Evolutionary conservation across 371 early-diverging fungal species (phyloP).

Genomic region (Mortierella sp.): DNA sequence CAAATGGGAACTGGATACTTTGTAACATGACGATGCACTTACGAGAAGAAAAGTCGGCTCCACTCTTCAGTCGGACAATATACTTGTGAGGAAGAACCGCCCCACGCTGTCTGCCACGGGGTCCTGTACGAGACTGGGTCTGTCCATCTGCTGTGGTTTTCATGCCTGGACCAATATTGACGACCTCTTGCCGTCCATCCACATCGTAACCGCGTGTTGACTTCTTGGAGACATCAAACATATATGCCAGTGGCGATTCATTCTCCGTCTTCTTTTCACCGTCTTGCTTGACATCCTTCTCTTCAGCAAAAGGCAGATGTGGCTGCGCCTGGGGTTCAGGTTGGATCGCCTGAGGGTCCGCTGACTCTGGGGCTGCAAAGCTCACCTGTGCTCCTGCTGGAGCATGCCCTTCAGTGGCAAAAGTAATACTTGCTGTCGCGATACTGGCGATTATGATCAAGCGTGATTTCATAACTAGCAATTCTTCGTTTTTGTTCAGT

Average conservation of each 20-base stretch:
- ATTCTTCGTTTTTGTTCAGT: background rate
- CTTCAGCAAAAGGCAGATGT: background rate
- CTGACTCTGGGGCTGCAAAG: conserved; percentile 2
- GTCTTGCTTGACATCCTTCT: background rate
- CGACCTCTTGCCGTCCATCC: conserved; percentile 46
- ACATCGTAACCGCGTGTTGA: conserved; percentile 40
- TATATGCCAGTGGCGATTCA: conserved; percentile 14
- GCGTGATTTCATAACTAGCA: conserved; percentile 20
- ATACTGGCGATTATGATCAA: conserved; percentile 38
- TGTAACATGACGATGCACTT: conserved; percentile 9
- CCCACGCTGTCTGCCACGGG: conserved; percentile 48
- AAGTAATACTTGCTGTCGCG: conserved; percentile 24
- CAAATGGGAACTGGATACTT: no score
- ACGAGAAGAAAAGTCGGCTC: conserved; percentile 33
- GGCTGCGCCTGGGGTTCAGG: background rate
- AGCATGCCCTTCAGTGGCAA: conserved; percentile 6
- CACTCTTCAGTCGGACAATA: conserved; percentile 46
- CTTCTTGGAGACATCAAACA: conserved; percentile 31
- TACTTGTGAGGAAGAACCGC: conserved; percentile 49
- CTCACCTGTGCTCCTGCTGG: background rate
- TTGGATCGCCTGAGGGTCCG: background rate
- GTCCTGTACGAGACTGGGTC: conserved; percentile 32
- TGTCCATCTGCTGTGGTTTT: conserved; percentile 38
- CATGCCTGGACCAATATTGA: conserved; percentile 43
- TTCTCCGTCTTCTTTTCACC: background rate